phyloP scores from a whole-genome alignment of 1,284 basidiomycete species.

The Prillingera fragicola region DNA sequence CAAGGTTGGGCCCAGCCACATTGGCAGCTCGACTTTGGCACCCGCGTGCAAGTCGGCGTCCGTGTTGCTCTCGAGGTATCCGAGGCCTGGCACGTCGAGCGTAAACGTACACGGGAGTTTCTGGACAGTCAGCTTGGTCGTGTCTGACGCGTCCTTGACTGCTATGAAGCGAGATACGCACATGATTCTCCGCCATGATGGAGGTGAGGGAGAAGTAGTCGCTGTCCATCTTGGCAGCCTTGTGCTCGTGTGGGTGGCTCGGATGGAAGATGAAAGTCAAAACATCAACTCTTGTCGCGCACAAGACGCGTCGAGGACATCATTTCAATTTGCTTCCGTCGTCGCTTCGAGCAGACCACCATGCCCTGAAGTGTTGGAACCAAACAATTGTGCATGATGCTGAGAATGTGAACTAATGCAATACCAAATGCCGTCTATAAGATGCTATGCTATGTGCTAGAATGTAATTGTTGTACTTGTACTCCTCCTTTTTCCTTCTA shows the following conservation, averaged over 20 bases:
- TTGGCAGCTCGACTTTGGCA: conserved; percentile 70
- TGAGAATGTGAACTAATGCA: neutral
- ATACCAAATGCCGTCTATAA: neutral
- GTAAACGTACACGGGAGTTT: conserved; percentile 88
- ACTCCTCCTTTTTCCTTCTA: conserved; percentile 10
- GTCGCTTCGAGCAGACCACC: too few relatives aligned
- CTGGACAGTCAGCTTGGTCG: conserved; percentile 48
- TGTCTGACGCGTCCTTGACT: neutral
- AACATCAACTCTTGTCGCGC: too few relatives aligned
- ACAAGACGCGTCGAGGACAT: too few relatives aligned
- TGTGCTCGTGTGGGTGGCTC: neutral
- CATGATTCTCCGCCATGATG: conserved; percentile 85
- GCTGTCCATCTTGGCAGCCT: conserved; percentile 58
- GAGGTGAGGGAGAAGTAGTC: conserved; percentile 83
- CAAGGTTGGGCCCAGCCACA: conserved; percentile 79
- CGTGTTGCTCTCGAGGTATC: conserved; percentile 74
- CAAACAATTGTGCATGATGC: conserved; percentile 7
- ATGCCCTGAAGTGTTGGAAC: conserved; percentile 6
- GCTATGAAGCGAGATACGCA: conserved; percentile 29
- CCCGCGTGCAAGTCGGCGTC: conserved; percentile 69
- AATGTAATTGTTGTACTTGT: neutral
- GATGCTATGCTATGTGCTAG: neutral
- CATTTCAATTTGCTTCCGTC: neutral
- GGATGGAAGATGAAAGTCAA: conserved; percentile 1
- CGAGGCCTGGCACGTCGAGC: conserved; percentile 74